phyloP scores from a whole-genome alignment of 2,329 filamentous ascomycete genomes.

The Fusarium vanettenii region DNA sequence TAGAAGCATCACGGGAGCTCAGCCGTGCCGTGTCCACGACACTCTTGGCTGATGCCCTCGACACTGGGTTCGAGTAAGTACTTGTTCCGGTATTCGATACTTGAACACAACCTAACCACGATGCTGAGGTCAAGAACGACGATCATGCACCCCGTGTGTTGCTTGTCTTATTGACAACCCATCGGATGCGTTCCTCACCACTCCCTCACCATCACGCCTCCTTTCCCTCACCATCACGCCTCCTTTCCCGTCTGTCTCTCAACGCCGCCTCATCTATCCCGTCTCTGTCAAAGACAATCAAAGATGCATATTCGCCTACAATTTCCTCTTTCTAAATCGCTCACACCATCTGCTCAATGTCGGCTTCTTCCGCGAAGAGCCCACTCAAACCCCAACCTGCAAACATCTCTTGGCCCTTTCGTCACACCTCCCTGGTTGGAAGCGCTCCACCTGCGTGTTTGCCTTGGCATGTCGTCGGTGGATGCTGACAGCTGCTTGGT shows the following conservation, averaged over 20 bases:
- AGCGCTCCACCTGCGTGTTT: background rate
- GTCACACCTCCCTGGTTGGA: background rate
- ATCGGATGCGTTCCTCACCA: background rate
- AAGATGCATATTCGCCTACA: background rate
- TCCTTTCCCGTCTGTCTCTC: background rate
- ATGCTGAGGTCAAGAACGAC: background rate
- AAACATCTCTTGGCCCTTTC: background rate
- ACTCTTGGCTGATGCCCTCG: background rate
- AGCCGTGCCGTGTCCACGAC: background rate
- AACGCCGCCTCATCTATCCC: background rate
- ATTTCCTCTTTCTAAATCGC: background rate
- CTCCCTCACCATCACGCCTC: background rate
- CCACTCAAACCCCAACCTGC: background rate
- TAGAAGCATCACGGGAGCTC: background rate
- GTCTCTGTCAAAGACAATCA: background rate
- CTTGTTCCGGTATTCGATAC: background rate
- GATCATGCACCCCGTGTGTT: background rate
- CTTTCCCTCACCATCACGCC: background rate
- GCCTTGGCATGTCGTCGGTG: background rate
- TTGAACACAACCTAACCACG: background rate
- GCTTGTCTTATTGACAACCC: background rate
- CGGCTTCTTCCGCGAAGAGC: background rate
- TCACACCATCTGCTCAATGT: background rate
- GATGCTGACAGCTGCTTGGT: background rate
- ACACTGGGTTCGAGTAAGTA: background rate